A percentile compares a stretch with the other conserved stretches of the same genome.
These are phyloP conservation scores for Trichophyton verrucosum DNA, from an alignment of 2,329 filamentous ascomycete genomes.

Conservation along the genomic window DNA sequence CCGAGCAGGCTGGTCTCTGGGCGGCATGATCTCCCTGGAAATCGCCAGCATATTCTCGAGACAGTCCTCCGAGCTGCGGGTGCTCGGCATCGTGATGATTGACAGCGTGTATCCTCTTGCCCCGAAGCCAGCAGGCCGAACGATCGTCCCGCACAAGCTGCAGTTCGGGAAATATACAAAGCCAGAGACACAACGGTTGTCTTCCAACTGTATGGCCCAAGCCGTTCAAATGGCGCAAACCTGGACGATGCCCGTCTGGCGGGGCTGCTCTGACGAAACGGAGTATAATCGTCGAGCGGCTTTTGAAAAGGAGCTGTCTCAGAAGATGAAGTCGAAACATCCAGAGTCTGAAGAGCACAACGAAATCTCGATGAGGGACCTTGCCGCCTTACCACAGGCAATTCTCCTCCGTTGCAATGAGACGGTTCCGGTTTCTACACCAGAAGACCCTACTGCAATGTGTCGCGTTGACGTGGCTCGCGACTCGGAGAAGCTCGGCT, in stretches of 20 bases:
- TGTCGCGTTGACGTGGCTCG: constrained; percentile 13
- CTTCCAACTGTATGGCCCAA: constrained; percentile 10
- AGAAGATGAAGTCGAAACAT: constrained; percentile 5
- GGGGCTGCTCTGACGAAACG: constrained; percentile 7
- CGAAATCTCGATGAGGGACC: not conserved
- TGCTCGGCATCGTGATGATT: constrained; percentile 16
- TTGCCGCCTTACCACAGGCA: constrained; percentile 8
- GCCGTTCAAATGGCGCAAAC: constrained; percentile 10
- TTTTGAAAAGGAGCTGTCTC: constrained; percentile 9
- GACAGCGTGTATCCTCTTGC: constrained; percentile 13
- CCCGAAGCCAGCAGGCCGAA: not conserved
- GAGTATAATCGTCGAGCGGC: constrained; percentile 3
- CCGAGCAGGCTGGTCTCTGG: constrained; percentile 15
- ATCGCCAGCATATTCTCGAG: constrained; percentile 13
- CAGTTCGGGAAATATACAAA: constrained; percentile 8
- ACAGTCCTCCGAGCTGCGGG: constrained; percentile 6
- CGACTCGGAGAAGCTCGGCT: constrained; percentile 12
- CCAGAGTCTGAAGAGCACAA: not conserved
- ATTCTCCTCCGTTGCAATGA: constrained; percentile 14
- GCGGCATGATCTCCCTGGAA: constrained; percentile 15
- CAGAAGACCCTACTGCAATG: constrained; percentile 7
- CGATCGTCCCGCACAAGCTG: constrained; percentile 7
- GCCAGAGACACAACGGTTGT: constrained; percentile 10
- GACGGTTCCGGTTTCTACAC: constrained; percentile 10
- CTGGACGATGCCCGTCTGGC: constrained; percentile 13